A percentile compares a stretch with the other conserved stretches of the same genome.
These are phyloP conservation scores for Lactifluus piperatus DNA, from an alignment of 768 basidiomycete genomes.

Conservation along the genomic window DNA sequence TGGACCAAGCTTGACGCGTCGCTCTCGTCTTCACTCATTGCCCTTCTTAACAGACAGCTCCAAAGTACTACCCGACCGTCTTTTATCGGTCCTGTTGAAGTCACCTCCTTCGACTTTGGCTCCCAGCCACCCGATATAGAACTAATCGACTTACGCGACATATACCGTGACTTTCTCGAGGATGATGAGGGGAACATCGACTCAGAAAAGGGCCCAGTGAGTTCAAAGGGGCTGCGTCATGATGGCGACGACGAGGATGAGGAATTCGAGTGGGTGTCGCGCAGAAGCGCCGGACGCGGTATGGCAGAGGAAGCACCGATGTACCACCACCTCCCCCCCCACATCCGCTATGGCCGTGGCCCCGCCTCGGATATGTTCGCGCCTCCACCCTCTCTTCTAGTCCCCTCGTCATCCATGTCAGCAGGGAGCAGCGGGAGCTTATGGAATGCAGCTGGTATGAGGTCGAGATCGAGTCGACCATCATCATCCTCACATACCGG, in stretches of 20 bases:
- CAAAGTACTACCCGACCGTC: constrained; percentile 67
- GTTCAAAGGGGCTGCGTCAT: constrained; percentile 19
- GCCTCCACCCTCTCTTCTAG: constrained; percentile 25
- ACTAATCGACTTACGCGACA: constrained; percentile 85
- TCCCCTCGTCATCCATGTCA: constrained; percentile 6
- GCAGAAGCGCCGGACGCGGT: constrained; percentile 48
- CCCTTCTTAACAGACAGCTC: constrained; percentile 74
- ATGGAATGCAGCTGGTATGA: neutral
- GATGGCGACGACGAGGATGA: constrained; percentile 66
- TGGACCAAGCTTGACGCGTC: constrained; percentile 77
- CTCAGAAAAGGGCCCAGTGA: constrained; percentile 15
- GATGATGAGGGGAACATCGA: constrained; percentile 50
- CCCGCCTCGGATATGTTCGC: constrained; percentile 48
- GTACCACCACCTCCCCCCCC: constrained; percentile 65
- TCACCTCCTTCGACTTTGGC: constrained; percentile 85
- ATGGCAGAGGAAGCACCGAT: constrained; percentile 44
- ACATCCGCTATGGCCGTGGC: constrained; percentile 55
- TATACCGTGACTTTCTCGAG: constrained; percentile 90
- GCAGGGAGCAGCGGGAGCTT: neutral
- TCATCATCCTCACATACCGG: neutral
- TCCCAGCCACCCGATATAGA: constrained; percentile 75
- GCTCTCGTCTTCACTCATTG: constrained; percentile 59
- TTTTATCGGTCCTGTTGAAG: constrained; percentile 87
- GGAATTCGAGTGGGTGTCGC: constrained; percentile 75
- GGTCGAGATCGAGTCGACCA: constrained; percentile 2